Base-by-base conservation (phyloP, 805 yeast species). In the Wickerhamomyces pijperi region DNA sequence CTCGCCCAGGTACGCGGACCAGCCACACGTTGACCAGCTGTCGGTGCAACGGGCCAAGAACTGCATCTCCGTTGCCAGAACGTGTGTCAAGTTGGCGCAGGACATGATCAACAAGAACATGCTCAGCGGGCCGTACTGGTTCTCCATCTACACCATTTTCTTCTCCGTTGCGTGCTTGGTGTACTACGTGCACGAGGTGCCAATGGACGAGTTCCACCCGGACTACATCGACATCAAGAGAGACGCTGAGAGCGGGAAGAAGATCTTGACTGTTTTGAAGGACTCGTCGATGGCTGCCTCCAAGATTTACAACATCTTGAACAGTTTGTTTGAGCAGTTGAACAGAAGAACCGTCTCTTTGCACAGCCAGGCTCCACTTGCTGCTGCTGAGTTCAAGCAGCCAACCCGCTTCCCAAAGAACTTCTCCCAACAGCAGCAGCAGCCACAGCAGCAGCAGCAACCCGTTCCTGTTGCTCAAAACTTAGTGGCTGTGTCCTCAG, bases 61-160 rank as follows among this genome's bases (percentile, higher is more conserved):
- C 49, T 87, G 96, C 60, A 79, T 87, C 39, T 76, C 80, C 47
- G 86, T 84, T 9, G 88, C 95, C 0, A 67, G 92, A 42, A 75
- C 81, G 50, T 94, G 83, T 21, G 87, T 87, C 15, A 78, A 78
- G 49, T 56, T 85, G 41, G 86, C 95, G 0, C 76, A 82, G 48
- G 86, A 81, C 51, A 76, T 87, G 86, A 77, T 82, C 44, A 70
- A 74, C 46, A 74, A 77, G 45, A 69, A 78, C 42, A 67, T 84
- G 57, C 63, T 87, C 32, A 74, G 78, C 46, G 95, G 95, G 1
- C 82, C 92, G 2, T 88, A 87, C 54, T 86, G 95, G 95, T 87
- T 85, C 54, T 78, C 92, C 6, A 82, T 83, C 53, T 87, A 87
- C 56, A 84, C 95, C 0, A 80, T 87, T 5, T 87, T 86, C 56